Evolutionary conservation across 495 filamentous ascomycete species (phyloP).

Genomic region (Stereocaulon alpinum): DNA sequence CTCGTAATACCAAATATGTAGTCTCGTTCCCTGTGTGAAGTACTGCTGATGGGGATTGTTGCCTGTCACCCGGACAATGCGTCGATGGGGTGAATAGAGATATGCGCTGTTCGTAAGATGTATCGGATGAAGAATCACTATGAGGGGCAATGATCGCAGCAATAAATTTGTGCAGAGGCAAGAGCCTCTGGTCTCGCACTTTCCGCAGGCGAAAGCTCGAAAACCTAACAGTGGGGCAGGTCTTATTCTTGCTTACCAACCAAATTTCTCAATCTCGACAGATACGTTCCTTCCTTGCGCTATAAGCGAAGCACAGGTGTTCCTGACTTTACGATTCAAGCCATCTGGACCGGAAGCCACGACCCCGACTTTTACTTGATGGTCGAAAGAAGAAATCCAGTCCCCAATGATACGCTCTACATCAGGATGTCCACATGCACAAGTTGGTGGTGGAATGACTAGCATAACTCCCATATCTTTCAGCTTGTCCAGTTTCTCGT

Average conservation of each 20-base stretch:
- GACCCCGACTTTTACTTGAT: constrained; percentile 3
- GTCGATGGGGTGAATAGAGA: too few relatives aligned
- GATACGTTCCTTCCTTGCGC: constrained; percentile 8
- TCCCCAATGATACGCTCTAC: constrained; percentile 19
- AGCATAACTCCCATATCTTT: constrained; percentile 36
- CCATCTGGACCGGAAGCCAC: constrained; percentile 21
- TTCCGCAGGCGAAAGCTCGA: too few relatives aligned
- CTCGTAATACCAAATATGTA: too few relatives aligned
- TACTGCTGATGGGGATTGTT: too few relatives aligned
- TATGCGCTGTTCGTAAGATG: too few relatives aligned
- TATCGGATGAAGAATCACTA: too few relatives aligned
- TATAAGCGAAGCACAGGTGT: constrained; percentile 11
- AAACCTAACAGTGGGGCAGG: too few relatives aligned
- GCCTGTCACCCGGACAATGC: too few relatives aligned
- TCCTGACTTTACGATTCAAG: constrained; percentile 19
- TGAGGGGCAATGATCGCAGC: too few relatives aligned
- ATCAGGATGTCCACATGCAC: constrained; percentile 42
- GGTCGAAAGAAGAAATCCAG: constrained; percentile 4
- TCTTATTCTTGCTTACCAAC: constrained; percentile 10
- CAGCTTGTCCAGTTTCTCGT: constrained; percentile 36
- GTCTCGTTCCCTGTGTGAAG: too few relatives aligned
- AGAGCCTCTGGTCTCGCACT: too few relatives aligned
- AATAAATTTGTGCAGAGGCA: too few relatives aligned
- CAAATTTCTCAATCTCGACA: constrained; percentile 22
- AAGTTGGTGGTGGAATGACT: constrained; percentile 41